Base-by-base conservation (phyloP, 2,329 filamentous ascomycete species). In the Pyrenophora graminea region DNA sequence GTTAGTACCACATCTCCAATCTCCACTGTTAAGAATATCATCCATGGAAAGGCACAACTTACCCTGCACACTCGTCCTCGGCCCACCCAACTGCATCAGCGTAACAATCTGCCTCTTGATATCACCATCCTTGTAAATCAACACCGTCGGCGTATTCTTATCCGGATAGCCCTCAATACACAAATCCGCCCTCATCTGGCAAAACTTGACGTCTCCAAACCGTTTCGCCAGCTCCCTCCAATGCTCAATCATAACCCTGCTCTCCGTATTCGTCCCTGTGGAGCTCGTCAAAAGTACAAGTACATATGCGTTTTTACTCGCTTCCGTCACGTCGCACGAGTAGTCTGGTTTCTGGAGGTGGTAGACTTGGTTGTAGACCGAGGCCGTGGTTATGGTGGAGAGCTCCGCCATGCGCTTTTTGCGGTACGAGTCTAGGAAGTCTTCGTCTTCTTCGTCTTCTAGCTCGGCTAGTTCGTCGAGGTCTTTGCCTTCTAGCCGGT, bases 91-190 rank as follows among this genome's bases (percentile, higher is more conserved):
- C 45, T 90, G 90, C 64, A 84, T 82, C 58, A 99, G 76, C 3
- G 93, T 97, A n/a, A 99, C 89, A 44, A 97, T 77, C 75, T 99
- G 94, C 77, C 86, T 90, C 70, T 86, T 86, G 60, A 99, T 96
- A 70, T 99, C 90, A 15, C 91, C 91, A 64, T 96, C 91, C 70
- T 87, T 88, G 76, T 99, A 99, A 0, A 96, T 84, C 56, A 99
- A 71, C 31, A 99, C 91, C 0, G 94, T 99, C 1, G 94, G 94
- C 51, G 91, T 96, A 72, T 99, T 99, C 50, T 84, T 83, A 66
- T 97, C 94, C 1, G 94, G 94, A 73, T 99, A 99, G 34, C 91
- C 91, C 72, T 97, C 94, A 63, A 99, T 97, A 51, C 94, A 96
- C 77, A 97, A 85, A 68, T 91, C 87, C 6, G 87, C 94, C 62